phyloP scores from a whole-genome alignment of 2,329 filamentous ascomycete genomes.

The Xylariaceae sp. region DNA sequence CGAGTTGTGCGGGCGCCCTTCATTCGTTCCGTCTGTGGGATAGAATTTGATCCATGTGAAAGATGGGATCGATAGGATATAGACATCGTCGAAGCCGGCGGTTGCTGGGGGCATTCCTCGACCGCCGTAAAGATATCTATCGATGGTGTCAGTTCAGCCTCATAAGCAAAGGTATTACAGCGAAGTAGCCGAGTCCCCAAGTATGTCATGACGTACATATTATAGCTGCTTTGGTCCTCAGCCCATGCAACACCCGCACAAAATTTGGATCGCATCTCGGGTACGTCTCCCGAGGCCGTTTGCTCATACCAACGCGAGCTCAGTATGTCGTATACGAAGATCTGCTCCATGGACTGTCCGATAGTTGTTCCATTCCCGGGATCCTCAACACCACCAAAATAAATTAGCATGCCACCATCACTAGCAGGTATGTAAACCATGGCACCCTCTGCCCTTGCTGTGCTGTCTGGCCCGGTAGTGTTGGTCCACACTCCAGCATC shows the following conservation, averaged over 20 bases:
- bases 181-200: constrained; percentile 20
- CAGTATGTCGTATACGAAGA: constrained; percentile 57
- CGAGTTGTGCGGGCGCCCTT: constrained; percentile 45
- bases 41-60: constrained; percentile 60
- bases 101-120: constrained; percentile 41
- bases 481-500: constrained; percentile 47
- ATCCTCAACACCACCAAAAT: constrained; percentile 57
- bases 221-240: constrained; percentile 56
- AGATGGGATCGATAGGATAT: constrained; percentile 57
- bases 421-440: constrained; percentile 58
- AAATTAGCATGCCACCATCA: constrained; percentile 55
- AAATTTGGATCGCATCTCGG: constrained; percentile 50
- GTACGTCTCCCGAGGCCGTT: constrained; percentile 48
- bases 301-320: constrained; percentile 59
- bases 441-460: constrained; percentile 53
- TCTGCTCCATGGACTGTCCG: constrained; percentile 42
- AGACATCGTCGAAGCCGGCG: constrained; percentile 57
- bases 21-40: constrained; percentile 35
- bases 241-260: constrained; percentile 59
- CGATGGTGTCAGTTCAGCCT: constrained; percentile 3
- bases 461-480: constrained; percentile 47
- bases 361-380: constrained; percentile 42
- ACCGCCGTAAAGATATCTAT: constrained; percentile 60
- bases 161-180: neutral
- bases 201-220: constrained; percentile 43